A percentile compares a stretch with the other conserved stretches of the same genome.
Conservation (phyloP, 192 early-diverging fungal species). For the Chytriomyces hyalinus region DNA sequence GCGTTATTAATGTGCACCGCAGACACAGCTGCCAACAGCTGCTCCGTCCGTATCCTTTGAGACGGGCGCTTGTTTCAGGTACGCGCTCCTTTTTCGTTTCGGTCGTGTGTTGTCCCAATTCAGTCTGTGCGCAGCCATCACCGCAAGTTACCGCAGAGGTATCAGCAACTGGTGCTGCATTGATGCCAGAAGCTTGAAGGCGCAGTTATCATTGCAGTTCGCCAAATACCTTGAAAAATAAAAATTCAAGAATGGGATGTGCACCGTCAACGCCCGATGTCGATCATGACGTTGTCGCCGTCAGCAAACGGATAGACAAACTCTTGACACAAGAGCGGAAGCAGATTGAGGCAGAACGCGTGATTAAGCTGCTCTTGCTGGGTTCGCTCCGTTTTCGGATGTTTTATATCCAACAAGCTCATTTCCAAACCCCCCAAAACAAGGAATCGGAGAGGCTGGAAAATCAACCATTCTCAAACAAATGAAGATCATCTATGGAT, state of each 20-base stretch:
- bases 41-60: too few relatives aligned
- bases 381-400: not conserved
- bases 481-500: conserved; percentile 43
- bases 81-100: too few relatives aligned
- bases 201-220: too few relatives aligned
- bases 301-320: conserved; percentile 9
- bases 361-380: conserved; percentile 39
- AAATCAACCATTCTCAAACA: conserved; percentile 48
- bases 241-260: conserved; percentile 8
- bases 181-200: too few relatives aligned
- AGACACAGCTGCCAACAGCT: too few relatives aligned
- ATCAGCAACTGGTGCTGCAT: too few relatives aligned
- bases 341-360: conserved; percentile 8
- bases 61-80: too few relatives aligned
- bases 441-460: conserved; percentile 41
- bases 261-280: not conserved
- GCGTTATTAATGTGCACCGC: too few relatives aligned
- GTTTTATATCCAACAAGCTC: not conserved
- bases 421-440: not conserved
- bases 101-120: not conserved
- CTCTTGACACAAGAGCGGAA: not conserved
- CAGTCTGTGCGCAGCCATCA: not conserved
- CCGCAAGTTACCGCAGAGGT: not conserved
- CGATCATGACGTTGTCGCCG: not conserved
- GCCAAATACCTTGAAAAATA: not conserved